These are phyloP conservation scores for Sporothrix phasma DNA, from an alignment of 2,329 filamentous ascomycete species.

Conservation along the genomic window DNA sequence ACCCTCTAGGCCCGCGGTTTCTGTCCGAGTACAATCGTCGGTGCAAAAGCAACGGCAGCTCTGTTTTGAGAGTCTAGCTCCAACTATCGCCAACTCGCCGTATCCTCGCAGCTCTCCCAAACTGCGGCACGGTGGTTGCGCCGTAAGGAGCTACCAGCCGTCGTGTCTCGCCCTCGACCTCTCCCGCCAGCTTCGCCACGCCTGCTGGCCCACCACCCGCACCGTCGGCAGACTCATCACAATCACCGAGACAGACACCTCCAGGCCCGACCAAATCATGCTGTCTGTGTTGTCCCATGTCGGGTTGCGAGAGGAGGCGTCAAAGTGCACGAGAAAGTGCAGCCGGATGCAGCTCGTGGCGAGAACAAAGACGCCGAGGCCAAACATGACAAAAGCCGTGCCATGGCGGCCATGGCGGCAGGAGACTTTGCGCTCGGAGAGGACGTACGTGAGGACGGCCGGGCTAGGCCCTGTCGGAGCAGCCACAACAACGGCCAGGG, in stretches of 20 bases:
- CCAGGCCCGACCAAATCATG: slow-evolving; percentile 35
- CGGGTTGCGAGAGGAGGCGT: slow-evolving; percentile 27
- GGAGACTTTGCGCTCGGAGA: background rate
- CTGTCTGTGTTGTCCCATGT: slow-evolving; percentile 34
- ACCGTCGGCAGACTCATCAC: slow-evolving; percentile 33
- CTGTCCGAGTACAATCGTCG: background rate
- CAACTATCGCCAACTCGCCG: background rate
- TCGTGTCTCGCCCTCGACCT: background rate
- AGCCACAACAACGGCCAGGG: slow-evolving; percentile 27
- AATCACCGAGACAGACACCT: slow-evolving; percentile 33
- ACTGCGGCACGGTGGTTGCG: background rate
- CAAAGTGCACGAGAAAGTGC: slow-evolving; percentile 24
- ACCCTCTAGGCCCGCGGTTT: background rate
- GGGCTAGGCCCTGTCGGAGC: slow-evolving; percentile 21
- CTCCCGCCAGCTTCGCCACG: background rate
- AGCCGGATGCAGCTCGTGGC: slow-evolving; percentile 30
- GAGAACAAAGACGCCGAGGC: slow-evolving; percentile 29
- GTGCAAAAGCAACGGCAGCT: background rate
- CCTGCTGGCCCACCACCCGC: slow-evolving; percentile 22
- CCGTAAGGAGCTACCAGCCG: background rate
- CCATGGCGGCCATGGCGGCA: background rate
- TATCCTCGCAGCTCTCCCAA: background rate
- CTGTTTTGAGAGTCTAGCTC: background rate
- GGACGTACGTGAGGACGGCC: background rate
- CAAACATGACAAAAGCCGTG: slow-evolving; percentile 28